A percentile compares a stretch with the other conserved stretches of the same genome.
phyloP scores from a whole-genome alignment of 805 yeast genomes.

The Yarrowia deformans region DNA sequence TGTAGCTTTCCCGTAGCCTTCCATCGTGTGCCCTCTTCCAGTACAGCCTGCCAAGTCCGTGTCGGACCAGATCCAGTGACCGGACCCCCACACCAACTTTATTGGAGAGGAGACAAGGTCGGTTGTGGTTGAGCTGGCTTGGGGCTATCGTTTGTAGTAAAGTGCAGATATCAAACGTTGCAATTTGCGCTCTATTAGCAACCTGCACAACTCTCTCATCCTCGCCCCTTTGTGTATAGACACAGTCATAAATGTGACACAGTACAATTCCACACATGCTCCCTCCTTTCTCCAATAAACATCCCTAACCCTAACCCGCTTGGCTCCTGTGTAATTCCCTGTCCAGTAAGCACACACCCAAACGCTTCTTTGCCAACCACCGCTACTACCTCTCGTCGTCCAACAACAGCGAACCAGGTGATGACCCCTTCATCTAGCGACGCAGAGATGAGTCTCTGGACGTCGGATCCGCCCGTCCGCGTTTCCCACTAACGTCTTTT shows the following conservation, averaged over 20 bases:
- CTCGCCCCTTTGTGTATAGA: too few species aligned
- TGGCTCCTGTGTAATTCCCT: not conserved
- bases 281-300: too few species aligned
- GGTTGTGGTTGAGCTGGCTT: not conserved
- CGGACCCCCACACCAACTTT: constrained; percentile 6
- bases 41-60: too few species aligned
- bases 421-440: not conserved
- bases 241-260: too few species aligned
- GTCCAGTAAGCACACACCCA: not conserved
- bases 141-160: too few species aligned
- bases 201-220: too few species aligned
- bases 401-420: not conserved
- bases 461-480: not conserved
- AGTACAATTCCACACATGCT: too few species aligned
- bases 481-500: not conserved
- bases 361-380: constrained; percentile 1
- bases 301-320: not conserved
- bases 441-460: not conserved
- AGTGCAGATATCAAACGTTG: too few species aligned
- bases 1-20: not conserved
- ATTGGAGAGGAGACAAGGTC: not conserved
- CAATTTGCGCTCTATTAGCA: too few species aligned
- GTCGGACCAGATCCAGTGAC: not conserved
- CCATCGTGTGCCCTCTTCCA: too few species aligned
- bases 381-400: not conserved